A percentile compares a stretch with the other conserved stretches of the same genome.
These are phyloP conservation scores for Wallacemonas collosoma DNA, from an alignment of 208 protist species.

Conservation along the genomic window DNA sequence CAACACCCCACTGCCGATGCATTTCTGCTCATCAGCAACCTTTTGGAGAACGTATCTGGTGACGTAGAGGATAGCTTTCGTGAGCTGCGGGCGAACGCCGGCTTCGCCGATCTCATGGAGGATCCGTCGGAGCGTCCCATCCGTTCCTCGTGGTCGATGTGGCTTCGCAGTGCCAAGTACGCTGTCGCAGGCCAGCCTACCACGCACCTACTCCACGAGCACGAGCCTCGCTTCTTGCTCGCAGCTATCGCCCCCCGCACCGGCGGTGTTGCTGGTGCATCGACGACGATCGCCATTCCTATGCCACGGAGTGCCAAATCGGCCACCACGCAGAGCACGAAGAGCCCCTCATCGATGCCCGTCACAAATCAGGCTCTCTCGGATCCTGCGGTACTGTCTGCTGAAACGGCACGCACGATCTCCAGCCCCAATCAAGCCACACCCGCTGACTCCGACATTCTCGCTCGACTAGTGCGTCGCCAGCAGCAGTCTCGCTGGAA, in stretches of 20 bases:
- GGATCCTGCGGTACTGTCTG: constrained; percentile 81
- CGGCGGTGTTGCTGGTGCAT: constrained; percentile 25
- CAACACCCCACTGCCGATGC: constrained; percentile 27
- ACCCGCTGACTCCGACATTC: constrained; percentile 23
- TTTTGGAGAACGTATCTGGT: constrained; percentile 40
- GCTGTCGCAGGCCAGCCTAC: constrained; percentile 28
- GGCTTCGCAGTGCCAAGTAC: constrained; percentile 75
- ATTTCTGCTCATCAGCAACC: constrained; percentile 63
- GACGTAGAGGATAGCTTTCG: constrained; percentile 44
- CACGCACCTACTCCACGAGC: constrained; percentile 39
- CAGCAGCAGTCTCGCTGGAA: constrained; percentile 50
- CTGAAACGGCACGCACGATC: constrained; percentile 47
- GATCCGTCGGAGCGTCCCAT: constrained; percentile 49
- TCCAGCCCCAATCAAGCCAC: constrained; percentile 16
- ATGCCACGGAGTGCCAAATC: constrained; percentile 83
- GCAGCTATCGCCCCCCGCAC: constrained; percentile 40
- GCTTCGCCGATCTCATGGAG: constrained; percentile 75
- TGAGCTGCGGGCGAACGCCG: constrained; percentile 48
- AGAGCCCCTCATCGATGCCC: constrained; percentile 21
- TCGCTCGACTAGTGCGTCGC: constrained; percentile 36
- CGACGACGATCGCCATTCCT: constrained; percentile 73
- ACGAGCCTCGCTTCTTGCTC: constrained; percentile 43
- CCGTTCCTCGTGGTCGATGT: constrained; percentile 59
- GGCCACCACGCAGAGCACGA: constrained; percentile 50
- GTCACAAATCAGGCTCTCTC: constrained; percentile 38